Conservation (phyloP, 331 rosid species). For the Malus hybrid region DNA sequence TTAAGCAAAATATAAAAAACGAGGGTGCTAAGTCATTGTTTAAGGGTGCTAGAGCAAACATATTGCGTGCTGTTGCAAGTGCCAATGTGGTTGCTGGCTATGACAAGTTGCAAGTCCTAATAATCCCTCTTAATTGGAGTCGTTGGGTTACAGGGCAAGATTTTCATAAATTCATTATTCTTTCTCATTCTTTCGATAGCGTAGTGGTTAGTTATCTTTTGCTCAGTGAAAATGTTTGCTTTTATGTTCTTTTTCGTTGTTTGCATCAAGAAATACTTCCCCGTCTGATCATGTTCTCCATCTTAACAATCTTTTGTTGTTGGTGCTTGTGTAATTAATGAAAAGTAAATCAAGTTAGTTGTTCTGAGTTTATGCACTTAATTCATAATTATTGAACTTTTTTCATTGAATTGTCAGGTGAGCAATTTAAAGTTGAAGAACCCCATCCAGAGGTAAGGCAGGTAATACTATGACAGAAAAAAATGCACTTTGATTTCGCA, state of each 20-base stretch:
- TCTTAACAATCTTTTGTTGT: neutral
- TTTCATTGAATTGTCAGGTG: slow-evolving; percentile 17
- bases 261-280: neutral
- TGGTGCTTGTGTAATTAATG: neutral
- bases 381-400: neutral
- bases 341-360: neutral
- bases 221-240: too few relatives aligned
- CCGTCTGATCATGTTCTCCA: neutral
- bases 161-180: neutral
- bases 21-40: too few relatives aligned
- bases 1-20: too few relatives aligned
- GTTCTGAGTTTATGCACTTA: neutral
- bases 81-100: too few relatives aligned
- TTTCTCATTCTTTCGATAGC: neutral
- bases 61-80: too few relatives aligned
- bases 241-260: too few relatives aligned
- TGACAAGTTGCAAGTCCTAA: neutral
- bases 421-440: slow-evolving; percentile 21
- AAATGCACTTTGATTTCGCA: neutral
- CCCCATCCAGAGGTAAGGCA: slow-evolving; percentile 16
- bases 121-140: neutral
- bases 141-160: neutral
- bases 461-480: neutral
- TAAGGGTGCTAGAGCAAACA: too few relatives aligned
- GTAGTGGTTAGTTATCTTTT: too few relatives aligned